Evolutionary conservation across 2,329 filamentous ascomycete genomes (phyloP), one percentile per base, ranked within the genome.

Genomic region (Aureobasidium sp.): DNA sequence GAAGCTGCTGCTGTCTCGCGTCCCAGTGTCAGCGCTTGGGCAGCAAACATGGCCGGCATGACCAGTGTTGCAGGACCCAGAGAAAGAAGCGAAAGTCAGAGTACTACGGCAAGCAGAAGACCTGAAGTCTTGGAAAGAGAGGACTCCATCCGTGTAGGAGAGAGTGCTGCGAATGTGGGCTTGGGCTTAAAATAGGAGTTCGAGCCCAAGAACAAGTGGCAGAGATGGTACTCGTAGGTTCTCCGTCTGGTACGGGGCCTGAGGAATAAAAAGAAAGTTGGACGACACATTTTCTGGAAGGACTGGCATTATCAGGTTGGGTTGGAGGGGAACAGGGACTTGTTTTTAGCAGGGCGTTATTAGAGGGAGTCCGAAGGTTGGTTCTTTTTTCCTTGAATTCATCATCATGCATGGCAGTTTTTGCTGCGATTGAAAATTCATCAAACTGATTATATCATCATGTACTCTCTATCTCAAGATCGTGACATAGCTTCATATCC

Each of bases 61-160:
- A 49, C 55, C n/a, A 70, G 70, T 45, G 71, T 73, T 5, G 71
- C 72, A 4, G 66, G 66, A 4, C 71, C 72, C 4, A 64, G 72
- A 25, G 72, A 73, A 64, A 64, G 72, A 37, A 72, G 69, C 39
- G 71, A 73, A 65, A 73, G 71, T 62, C 71, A 73, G 66, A 71
- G 69, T 41, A 74, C 71, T n/a, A 70, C 71, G 14, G 70, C 68
- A 21, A 21, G 21, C 14, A 61, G 62, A 58, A 54, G 61, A 30
- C 53, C 51, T 1, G 63, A 54, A 14, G 61, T 50, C 5, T 29
- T 60, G 14, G 64, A 65, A 49, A 59, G 64, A 25, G 71, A 73
- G 5, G 72, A 73, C 37, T 71, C 70, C 21, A 67, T 74, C 5
- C 66, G 66, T 55, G 67, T 74, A 21, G 72, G 72, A 1, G 72